Base-by-base conservation (phyloP, 1,284 basidiomycete species). In the Malassezia brasiliensis region DNA sequence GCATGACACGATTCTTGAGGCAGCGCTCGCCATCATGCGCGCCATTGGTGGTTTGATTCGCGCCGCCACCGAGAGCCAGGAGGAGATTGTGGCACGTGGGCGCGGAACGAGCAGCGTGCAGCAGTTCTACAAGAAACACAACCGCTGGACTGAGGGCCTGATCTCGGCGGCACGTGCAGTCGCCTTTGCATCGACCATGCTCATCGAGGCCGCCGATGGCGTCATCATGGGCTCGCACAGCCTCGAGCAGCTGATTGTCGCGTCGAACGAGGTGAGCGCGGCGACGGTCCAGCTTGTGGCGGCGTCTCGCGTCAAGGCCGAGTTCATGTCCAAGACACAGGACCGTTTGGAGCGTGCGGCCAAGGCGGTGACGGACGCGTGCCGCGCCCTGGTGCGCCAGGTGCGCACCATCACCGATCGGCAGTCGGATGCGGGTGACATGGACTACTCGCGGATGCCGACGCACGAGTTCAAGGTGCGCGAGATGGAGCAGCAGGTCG, bases 121-220 rank as follows among this genome's bases (percentile, higher is more conserved):
- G 77, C 93, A 96, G 72, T 99, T 99, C 82, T 98, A 96, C 83
- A 99, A 99, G 80, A 85, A 87, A 61, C 96, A 99, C 83, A 96
- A 98, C 77, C 83, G 94, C 60, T 99, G 94, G 94, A 98, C 94
- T 17, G 94, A 99, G 76, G 94, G 94, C 64, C 84, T 99, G 63
- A 93, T 98, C 67, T 94, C 90, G 31, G 94, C 94, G 20, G 94
- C 94, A 31, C 94, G 94, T 76, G 84, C 94, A 6, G 94, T 98
- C 46, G 94, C 94, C 2, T 94, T 93, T 69, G 90, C 94, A 4
- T 98, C 94, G n/a, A 87, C 84, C 59, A 79, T 96, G 63, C 83
- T 99, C 55, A 99, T 99, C 76, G 93, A 98, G 77, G 87, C 86
- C 57, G 94, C 94, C 12, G 94, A 99, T 75, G 94, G 94, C 57